Percentiles rank a stretch among this genome's conserved stretches.
These are phyloP conservation scores for Filobasidium floriforme DNA, from an alignment of 768 basidiomycete genomes.

Conservation along the genomic window DNA sequence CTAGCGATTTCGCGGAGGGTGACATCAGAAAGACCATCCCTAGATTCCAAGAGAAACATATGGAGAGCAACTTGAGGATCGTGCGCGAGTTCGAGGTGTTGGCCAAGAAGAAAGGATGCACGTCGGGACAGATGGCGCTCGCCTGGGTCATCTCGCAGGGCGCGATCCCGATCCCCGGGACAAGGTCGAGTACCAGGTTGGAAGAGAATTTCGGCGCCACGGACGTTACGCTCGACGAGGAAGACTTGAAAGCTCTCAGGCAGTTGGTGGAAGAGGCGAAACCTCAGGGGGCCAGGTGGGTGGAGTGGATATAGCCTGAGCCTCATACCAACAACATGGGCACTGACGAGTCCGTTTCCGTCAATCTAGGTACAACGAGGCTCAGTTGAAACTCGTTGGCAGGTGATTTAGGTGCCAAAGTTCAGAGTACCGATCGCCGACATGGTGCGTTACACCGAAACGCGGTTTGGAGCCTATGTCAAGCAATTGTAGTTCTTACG, in stretches of 20 bases:
- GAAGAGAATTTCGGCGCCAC: slow-evolving; percentile 35
- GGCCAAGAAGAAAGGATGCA: slow-evolving; percentile 42
- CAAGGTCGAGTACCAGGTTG: slow-evolving; percentile 30
- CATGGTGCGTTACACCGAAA: no score
- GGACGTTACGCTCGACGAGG: slow-evolving; percentile 31
- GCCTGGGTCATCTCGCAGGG: slow-evolving; percentile 45
- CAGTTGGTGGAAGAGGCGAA: slow-evolving; percentile 41
- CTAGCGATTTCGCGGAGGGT: slow-evolving; percentile 31
- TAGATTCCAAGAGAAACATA: slow-evolving; percentile 43
- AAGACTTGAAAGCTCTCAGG: slow-evolving; percentile 38
- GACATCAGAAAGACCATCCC: slow-evolving; percentile 41
- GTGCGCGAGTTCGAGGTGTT: slow-evolving; percentile 44
- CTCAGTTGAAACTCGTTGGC: no score
- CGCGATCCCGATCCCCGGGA: slow-evolving; percentile 42
- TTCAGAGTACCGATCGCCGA: no score
- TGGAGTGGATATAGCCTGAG: not conserved
- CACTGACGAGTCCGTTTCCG: no score
- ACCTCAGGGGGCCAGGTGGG: slow-evolving; percentile 48
- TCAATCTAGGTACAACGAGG: no score
- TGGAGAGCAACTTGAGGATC: slow-evolving; percentile 44
- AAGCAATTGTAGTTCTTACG: no score
- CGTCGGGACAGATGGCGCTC: slow-evolving; percentile 44
- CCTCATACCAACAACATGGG: no score
- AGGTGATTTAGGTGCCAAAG: no score
- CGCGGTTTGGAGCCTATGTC: no score